Evolutionary conservation across 163 green algal genomes (phyloP), one percentile per base, ranked within the genome.

Genomic region (Scenedesmus sp.): DNA sequence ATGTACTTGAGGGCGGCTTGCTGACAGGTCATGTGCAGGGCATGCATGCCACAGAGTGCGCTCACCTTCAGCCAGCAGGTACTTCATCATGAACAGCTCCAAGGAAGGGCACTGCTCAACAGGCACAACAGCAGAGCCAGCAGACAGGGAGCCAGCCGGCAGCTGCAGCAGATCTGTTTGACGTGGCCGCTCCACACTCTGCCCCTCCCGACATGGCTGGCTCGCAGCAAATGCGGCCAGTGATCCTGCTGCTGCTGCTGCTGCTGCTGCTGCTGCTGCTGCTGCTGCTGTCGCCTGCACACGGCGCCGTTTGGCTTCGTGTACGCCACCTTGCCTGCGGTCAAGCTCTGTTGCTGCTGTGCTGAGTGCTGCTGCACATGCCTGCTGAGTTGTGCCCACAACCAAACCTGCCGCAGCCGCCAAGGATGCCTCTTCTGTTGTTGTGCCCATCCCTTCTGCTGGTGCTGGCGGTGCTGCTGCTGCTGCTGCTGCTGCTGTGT

Each of bases 1-100:
- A 65, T 35, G 78, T 42, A 49, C n/a, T n/a, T n/a, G n/a, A n/a
- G n/a, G n/a, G n/a, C n/a, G n/a, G n/a, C n/a, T n/a, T n/a, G 78
- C 15, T 56, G 43, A 35, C 35, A 49, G n/a, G n/a, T n/a, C n/a
- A 30, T 33, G 43, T 30, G 15, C 80, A 68, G 46, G 46, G 46
- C 46, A 53, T 53, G 46, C 46, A 53, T 53, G 43, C 72, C 15
- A 43, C 72, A 81, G 3, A 53, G 35, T 51, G 26, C 65, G 16
- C 91, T 46, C 80, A 94, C 92, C 92, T 37, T 80, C 53, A 3
- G 93, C 40, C 42, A 91, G 26, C 84, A 96, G 90, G 86, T 93
- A 94, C 70, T 88, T n/a, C 53, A 90, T 35, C 65, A 96, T 86
- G 87, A 96, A 96, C 3, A 89, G 59, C 82, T 96, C 94, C 42